Evolutionary conservation across 106 monocot species (phyloP).

Genomic region (Acorus calamus): DNA sequence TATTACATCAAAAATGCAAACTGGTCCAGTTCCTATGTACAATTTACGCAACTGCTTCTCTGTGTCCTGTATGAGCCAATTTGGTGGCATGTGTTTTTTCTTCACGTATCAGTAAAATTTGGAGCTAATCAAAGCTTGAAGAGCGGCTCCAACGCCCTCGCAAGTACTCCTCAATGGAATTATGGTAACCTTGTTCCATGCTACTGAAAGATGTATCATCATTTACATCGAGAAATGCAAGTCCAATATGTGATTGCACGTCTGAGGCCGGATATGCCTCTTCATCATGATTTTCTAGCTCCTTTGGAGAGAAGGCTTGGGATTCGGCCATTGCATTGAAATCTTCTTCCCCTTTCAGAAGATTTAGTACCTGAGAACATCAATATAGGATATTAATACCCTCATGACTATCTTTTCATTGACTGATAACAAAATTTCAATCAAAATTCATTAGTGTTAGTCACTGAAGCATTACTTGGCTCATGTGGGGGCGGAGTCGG

Average conservation of each 20-base stretch:
- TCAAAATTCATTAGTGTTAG: no score
- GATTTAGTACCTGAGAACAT: constrained; percentile 33
- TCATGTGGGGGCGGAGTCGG: constrained; percentile 60
- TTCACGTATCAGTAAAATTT: neutral
- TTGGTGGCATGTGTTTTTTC: no score
- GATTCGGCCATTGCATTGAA: constrained; percentile 22
- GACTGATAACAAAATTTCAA: no score
- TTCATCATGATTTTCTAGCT: constrained; percentile 49
- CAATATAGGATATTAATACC: neutral
- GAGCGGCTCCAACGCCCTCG: constrained; percentile 63
- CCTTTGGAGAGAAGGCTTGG: constrained; percentile 1
- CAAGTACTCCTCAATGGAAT: constrained; percentile 62
- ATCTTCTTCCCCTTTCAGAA: constrained; percentile 49
- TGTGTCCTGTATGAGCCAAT: no score
- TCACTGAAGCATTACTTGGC: constrained; percentile 25
- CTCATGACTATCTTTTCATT: no score
- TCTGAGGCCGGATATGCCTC: constrained; percentile 49
- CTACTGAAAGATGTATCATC: constrained; percentile 55
- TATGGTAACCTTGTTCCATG: constrained; percentile 41
- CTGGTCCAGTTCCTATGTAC: no score
- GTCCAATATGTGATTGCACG: constrained; percentile 65
- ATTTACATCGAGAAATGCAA: constrained; percentile 76
- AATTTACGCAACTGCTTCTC: no score
- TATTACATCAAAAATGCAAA: no score
- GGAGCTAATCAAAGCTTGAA: constrained; percentile 63